These are phyloP conservation scores for Cladosporium phlei DNA, from an alignment of 2,329 filamentous ascomycete species.

Conservation along the genomic window DNA sequence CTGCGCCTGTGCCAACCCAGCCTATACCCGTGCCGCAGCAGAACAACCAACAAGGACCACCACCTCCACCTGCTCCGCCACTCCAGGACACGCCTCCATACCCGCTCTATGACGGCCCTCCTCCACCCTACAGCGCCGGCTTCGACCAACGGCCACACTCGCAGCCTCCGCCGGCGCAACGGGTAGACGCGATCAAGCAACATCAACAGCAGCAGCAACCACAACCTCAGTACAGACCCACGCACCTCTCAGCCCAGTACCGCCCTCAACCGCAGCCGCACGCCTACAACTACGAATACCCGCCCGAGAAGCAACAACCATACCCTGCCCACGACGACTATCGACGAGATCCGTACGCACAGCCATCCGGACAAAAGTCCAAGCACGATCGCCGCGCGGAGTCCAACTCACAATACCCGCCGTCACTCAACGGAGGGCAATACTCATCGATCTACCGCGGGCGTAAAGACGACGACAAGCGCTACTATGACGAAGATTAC, in stretches of 20 bases:
- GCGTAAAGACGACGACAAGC: constrained; percentile 15
- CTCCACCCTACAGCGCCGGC: constrained; percentile 12
- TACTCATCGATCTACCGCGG: constrained; percentile 9
- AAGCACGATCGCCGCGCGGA: constrained; percentile 6
- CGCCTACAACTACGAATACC: constrained; percentile 24
- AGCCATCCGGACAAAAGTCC: constrained; percentile 13
- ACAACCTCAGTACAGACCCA: constrained; percentile 8
- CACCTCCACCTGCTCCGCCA: constrained; percentile 3
- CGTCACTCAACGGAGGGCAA: background rate
- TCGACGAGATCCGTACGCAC: constrained; percentile 20
- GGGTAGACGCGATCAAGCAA: background rate
- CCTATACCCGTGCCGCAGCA: constrained; percentile 11
- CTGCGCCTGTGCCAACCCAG: constrained; percentile 8
- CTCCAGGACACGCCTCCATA: constrained; percentile 13
- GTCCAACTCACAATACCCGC: constrained; percentile 1
- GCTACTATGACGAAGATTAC: constrained; percentile 6
- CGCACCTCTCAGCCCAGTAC: constrained; percentile 4
- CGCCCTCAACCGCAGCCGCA: constrained; percentile 12
- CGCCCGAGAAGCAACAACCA: constrained; percentile 26
- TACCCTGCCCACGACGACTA: constrained; percentile 15
- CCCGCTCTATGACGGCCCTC: constrained; percentile 15
- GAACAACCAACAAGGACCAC: background rate
- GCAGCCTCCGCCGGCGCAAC: constrained; percentile 12
- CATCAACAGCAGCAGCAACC: background rate
- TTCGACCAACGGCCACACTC: constrained; percentile 13